These are phyloP conservation scores for Alternaria conjuncta DNA, from an alignment of 2,329 filamentous ascomycete genomes.

Conservation along the genomic window DNA sequence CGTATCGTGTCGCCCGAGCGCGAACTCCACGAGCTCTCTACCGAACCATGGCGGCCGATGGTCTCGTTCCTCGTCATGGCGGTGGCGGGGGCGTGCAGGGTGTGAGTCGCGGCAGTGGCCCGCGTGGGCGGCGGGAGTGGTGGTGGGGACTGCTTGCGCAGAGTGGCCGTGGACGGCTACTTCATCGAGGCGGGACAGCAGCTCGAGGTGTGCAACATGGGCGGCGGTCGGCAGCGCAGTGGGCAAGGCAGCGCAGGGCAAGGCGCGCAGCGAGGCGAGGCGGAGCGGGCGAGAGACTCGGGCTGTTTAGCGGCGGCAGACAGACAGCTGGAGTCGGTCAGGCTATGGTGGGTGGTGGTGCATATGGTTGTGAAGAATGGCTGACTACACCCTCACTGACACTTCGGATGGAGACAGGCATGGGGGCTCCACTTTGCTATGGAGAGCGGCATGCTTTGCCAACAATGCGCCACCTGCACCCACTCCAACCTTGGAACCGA, in stretches of 20 bases:
- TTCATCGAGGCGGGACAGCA: conserved; percentile 44
- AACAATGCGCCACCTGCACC: conserved; percentile 14
- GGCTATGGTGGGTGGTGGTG: background rate
- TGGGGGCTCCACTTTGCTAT: conserved; percentile 10
- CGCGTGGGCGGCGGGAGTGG: conserved; percentile 19
- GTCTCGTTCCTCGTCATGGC: conserved; percentile 72
- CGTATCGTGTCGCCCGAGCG: conserved; percentile 70
- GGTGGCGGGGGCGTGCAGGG: conserved; percentile 15
- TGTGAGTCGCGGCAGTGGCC: conserved; percentile 24
- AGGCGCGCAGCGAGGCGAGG: conserved; percentile 2
- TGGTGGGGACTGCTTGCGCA: conserved; percentile 41
- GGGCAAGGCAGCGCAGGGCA: conserved; percentile 12
- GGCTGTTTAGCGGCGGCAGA: background rate
- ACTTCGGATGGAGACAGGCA: background rate
- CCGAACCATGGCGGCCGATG: conserved; percentile 69
- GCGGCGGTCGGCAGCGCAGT: conserved; percentile 13
- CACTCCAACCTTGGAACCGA: background rate
- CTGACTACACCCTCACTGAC: background rate
- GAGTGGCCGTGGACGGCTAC: conserved; percentile 46
- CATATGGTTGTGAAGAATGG: background rate
- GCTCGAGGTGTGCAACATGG: conserved; percentile 30
- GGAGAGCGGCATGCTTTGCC: conserved; percentile 14
- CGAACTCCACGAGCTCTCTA: conserved; percentile 71
- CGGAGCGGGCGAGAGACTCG: background rate
- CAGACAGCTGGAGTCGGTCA: background rate